Evolutionary conservation across 306 rosid species (phyloP), one percentile per base, ranked within the genome.

Genomic region (Trifolium repens): DNA sequence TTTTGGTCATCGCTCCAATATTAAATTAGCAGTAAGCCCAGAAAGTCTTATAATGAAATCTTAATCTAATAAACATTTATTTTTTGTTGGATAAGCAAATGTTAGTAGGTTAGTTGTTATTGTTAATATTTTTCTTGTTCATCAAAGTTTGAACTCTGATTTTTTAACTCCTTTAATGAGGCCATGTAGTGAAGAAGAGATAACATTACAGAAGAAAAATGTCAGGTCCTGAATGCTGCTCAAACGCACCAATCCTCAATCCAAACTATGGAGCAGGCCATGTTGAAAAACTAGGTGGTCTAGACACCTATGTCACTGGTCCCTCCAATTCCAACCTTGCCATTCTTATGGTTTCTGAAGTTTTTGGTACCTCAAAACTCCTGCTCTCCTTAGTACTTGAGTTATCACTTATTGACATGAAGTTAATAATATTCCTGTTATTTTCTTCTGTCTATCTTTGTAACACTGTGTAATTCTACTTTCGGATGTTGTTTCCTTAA

Each of bases 361-460:
- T 76, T 37, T 76, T 76, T 16, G 80, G 79, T 75, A 63, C 57
- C 11, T 53, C 47, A 30, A 60, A 69, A 69, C 74, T 62, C 39
- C 11, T 11, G 43, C 39, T 24, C 7, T 49, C 47, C 35, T 62
- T 59, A 30, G 34, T 58, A 55, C 67, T 32, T 1, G 35, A 32
- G 35, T 32, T 32, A 32, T 32, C 35, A 32, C 35, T 32, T 32
- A 32, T 5, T 4, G 35, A 32, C 35, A 32, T 32, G 35, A 32
- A 32, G 4, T 32, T 32, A 32, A 32, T 32, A 32, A 32, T 4
- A 32, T 32, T 32, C 47, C 1, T 42, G 13, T 9, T 42, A 42
- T 42, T 42, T 42, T 42, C 13, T 42, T 40, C 44, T 42, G 46
- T 42, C 46, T 42, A 42, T 42, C 46, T 1, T 0, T 42, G 46